Base-by-base conservation (phyloP, 306 rosid genomes). In the Sicyos edulis region DNA sequence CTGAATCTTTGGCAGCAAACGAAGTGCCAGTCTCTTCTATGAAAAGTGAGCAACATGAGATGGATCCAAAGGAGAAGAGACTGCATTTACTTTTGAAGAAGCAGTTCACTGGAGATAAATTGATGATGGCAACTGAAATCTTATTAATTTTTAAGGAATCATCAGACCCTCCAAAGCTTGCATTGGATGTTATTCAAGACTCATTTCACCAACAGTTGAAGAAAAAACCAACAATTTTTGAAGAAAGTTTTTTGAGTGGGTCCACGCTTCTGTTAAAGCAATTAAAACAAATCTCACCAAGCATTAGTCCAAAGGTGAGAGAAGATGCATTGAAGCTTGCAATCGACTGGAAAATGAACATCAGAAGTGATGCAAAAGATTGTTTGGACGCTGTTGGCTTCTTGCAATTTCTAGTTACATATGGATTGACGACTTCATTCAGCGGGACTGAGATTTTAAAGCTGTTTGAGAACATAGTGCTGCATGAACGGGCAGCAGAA, bases 281-380 rank as follows among this genome's bases (percentile, higher is more conserved):
- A 64, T 79, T 88, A 21, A 74, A 66, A 73, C 55, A 60, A 67
- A 74, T 84, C 64, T 78, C 85, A 12, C 86, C 87, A 22, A 54
- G 53, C 13, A 70, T 88, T 68, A 76, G 37, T 68, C 79, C 83
- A 6, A 76, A 49, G n/a, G 77, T 83, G 40, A 77, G 79, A 57
- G 77, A 79, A 15, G 81, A 76, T 77, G 92, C 95, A 17, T 32
- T 54, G 79, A 82, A 84, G 61, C 65, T 91, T 16, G 90, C 88
- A 52, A 5, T 68, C 66, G 74, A 71, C 19, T 79, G 89, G 89
- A 80, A 80, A 81, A 73, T 57, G 0, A 76, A 70, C 72, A 75
- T 83, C 47, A 29, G 53, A 60, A 69, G 53, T 63, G 42, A 68
- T 49, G 15, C 52, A 14, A 84, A 75, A 69, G 61, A 80, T 67